Conservation (phyloP, 78 protist species). For the Blattamonas nauphoetae region DNA sequence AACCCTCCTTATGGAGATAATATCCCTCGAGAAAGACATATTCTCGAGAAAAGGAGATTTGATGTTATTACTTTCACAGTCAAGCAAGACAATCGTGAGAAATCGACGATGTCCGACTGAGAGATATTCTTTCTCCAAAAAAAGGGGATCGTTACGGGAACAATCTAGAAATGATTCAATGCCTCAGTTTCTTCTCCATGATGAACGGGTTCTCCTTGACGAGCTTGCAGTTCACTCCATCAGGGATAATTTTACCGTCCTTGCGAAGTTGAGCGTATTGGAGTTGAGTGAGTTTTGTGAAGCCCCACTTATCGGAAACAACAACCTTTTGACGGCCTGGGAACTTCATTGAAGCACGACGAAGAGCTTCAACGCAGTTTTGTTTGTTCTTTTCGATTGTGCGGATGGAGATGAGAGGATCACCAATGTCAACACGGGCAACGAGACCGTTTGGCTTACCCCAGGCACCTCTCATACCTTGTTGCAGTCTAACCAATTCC, state of each 20-base stretch:
- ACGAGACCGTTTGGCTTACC: slow-evolving; percentile 94
- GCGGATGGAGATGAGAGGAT: slow-evolving; percentile 91
- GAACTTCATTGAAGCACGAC: slow-evolving; percentile 95
- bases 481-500: slow-evolving; percentile 86
- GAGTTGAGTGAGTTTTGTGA: slow-evolving; percentile 76
- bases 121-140: too few relatives aligned
- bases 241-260: slow-evolving; percentile 52
- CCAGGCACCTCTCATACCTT: slow-evolving; percentile 98
- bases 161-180: too few relatives aligned
- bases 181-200: not conserved
- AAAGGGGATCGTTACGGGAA: too few relatives aligned
- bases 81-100: too few relatives aligned
- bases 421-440: slow-evolving; percentile 97
- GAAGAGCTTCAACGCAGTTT: slow-evolving; percentile 86
- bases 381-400: slow-evolving; percentile 50
- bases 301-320: slow-evolving; percentile 89
- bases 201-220: not conserved
- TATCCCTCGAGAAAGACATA: too few relatives aligned
- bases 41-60: too few relatives aligned
- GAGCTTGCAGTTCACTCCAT: slow-evolving; percentile 40
- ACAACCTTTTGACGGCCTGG: slow-evolving; percentile 94
- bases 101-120: too few relatives aligned
- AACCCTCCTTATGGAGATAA: too few relatives aligned
- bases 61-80: too few relatives aligned
- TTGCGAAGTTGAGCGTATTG: slow-evolving; percentile 56